Evolutionary conservation across 1,139 yeast species (phyloP).

Genomic region (Suhomyces coccinellae): DNA sequence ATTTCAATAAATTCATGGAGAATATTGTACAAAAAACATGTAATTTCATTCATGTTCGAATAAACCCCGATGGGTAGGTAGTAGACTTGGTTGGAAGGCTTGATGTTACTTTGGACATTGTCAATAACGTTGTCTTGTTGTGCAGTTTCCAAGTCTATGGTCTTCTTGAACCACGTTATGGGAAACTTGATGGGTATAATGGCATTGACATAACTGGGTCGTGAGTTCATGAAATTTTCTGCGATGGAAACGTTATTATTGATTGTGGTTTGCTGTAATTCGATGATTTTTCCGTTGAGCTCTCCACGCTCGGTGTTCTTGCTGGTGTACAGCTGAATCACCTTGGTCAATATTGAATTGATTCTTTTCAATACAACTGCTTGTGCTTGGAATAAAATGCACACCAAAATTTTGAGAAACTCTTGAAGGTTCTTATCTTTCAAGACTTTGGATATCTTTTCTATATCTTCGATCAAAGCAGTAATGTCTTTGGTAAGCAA

Average conservation of each 20-base stretch:
- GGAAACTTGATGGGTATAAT: constrained; percentile 36
- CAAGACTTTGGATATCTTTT: constrained; percentile 14
- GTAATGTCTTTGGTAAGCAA: constrained; percentile 29
- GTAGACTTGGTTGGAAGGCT: constrained; percentile 24
- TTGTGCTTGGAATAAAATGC: constrained; percentile 32
- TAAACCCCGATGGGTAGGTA: constrained; percentile 43
- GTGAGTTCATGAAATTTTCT: constrained; percentile 28
- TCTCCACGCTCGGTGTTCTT: constrained; percentile 20
- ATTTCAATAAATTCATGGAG: constrained; percentile 35
- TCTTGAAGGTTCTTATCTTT: constrained; percentile 23
- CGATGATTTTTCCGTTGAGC: constrained; percentile 27
- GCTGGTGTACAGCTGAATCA: constrained; percentile 25
- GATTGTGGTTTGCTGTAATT: constrained; percentile 30
- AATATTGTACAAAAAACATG: constrained; percentile 33
- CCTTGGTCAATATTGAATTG: constrained; percentile 28
- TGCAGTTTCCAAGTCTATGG: constrained; percentile 17
- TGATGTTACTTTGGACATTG: constrained; percentile 13
- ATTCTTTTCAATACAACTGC: constrained; percentile 33
- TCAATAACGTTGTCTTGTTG: constrained; percentile 15
- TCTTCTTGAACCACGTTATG: constrained; percentile 32
- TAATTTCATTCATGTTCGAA: constrained; percentile 35
- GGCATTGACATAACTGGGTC: constrained; percentile 29
- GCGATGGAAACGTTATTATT: constrained; percentile 25
- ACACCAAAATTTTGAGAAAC: constrained; percentile 29
- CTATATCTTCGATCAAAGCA: constrained; percentile 25